Evolutionary conservation across 345 rosid genomes (phyloP).

Genomic region (Lepidium africanum): DNA sequence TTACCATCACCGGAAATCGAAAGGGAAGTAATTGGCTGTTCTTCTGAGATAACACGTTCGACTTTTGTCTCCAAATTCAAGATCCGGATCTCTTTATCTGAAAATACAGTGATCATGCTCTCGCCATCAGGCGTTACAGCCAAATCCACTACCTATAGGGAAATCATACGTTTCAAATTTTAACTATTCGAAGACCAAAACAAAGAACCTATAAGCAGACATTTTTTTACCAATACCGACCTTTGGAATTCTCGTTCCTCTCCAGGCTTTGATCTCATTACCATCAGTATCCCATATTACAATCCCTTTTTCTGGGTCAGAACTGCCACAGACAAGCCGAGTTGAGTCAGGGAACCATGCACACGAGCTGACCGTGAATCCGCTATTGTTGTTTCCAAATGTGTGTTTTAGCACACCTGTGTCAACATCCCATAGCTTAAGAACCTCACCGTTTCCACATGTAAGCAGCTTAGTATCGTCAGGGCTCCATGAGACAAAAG

Average conservation of each 20-base stretch:
- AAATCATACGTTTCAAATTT: not conserved
- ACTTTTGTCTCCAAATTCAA: slow-evolving; percentile 53
- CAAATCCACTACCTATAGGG: slow-evolving; percentile 44
- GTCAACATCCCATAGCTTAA: slow-evolving; percentile 91
- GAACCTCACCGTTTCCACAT: slow-evolving; percentile 73
- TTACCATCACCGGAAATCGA: slow-evolving; percentile 59
- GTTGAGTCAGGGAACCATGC: slow-evolving; percentile 97
- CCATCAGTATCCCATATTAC: slow-evolving; percentile 85
- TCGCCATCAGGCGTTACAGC: slow-evolving; percentile 80
- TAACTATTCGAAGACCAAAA: not conserved
- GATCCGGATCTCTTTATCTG: slow-evolving; percentile 58
- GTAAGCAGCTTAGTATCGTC: slow-evolving; percentile 74
- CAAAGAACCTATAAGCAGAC: not conserved
- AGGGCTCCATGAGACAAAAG: slow-evolving; percentile 88
- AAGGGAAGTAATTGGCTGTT: slow-evolving; percentile 56
- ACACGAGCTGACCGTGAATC: slow-evolving; percentile 81
- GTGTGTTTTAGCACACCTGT: slow-evolving; percentile 83
- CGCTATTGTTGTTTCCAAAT: slow-evolving; percentile 63
- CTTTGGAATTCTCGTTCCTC: slow-evolving; percentile 72
- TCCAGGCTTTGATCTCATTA: slow-evolving; percentile 79
- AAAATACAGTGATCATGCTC: slow-evolving; percentile 51
- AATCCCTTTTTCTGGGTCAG: slow-evolving; percentile 75
- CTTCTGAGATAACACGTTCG: slow-evolving; percentile 59
- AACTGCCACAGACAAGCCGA: slow-evolving; percentile 81
- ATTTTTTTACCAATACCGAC: slow-evolving; percentile 21